phyloP scores from a whole-genome alignment of 352 stramenopile species.

The Phytophthora pseudosyringae region DNA sequence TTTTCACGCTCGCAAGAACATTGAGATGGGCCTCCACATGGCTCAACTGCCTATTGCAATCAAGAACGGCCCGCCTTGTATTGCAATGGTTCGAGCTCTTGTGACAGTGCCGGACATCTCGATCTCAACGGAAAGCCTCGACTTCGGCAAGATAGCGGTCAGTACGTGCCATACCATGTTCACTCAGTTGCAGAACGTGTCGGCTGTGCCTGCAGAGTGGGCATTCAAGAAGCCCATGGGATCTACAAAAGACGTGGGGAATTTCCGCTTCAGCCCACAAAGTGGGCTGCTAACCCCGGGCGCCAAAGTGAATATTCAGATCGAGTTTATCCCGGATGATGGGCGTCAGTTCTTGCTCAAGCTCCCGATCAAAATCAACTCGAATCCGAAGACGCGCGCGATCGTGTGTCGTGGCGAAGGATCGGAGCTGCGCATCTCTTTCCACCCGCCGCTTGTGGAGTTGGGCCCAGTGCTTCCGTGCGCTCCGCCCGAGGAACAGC shows the following conservation, averaged over 20 bases:
- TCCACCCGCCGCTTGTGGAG: constrained; percentile 82
- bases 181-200: constrained; percentile 93
- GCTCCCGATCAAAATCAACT: constrained; percentile 87
- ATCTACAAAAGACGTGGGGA: constrained; percentile 71
- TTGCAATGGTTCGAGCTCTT: constrained; percentile 87
- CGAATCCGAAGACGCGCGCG: constrained; percentile 80
- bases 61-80: constrained; percentile 90
- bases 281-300: constrained; percentile 78
- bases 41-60: constrained; percentile 88
- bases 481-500: constrained; percentile 39
- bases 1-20: constrained; percentile 90
- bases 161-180: constrained; percentile 90
- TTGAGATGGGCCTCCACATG: constrained; percentile 78
- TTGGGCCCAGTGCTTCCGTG: constrained; percentile 91
- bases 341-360: constrained; percentile 82
- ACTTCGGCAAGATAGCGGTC: constrained; percentile 92
- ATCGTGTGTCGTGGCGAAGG: constrained; percentile 85
- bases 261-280: constrained; percentile 85
- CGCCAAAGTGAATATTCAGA: constrained; percentile 84
- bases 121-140: constrained; percentile 81
- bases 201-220: constrained; percentile 91
- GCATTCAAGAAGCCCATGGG: constrained; percentile 91
- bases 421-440: constrained; percentile 76
- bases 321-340: constrained; percentile 92
- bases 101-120: constrained; percentile 93